These are phyloP conservation scores for Nematocida ausubeli DNA, from an alignment of 371 early-diverging fungal species.

Conservation along the genomic window DNA sequence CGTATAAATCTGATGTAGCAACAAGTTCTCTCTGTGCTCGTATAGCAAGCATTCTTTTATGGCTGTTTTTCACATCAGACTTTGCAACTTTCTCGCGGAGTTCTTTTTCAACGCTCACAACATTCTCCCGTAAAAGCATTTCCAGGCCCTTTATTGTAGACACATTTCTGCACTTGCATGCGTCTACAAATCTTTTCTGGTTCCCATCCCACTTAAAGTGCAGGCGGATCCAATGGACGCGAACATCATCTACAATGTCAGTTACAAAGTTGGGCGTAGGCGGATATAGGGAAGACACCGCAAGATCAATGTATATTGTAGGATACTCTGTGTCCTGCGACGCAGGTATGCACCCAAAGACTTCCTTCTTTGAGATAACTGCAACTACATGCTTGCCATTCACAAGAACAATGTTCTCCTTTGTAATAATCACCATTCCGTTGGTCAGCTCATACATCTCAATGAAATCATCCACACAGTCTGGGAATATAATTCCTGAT, in stretches of 20 bases:
- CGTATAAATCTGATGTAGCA: conserved; percentile 24
- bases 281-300: conserved; percentile 29
- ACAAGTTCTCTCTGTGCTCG: conserved; percentile 16
- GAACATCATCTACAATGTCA: conserved; percentile 8
- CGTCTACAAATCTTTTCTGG: conserved; percentile 6
- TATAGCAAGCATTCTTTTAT: conserved; percentile 42
- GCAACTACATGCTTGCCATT: not conserved
- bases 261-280: conserved; percentile 24
- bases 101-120: not conserved
- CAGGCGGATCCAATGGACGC: conserved; percentile 44
- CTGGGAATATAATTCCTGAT: conserved; percentile 3
- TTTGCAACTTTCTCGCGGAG: not conserved
- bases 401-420: conserved; percentile 16
- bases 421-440: conserved; percentile 32
- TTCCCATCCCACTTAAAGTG: conserved; percentile 43
- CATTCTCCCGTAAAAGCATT: not conserved
- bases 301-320: conserved; percentile 25
- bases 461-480: conserved; percentile 45
- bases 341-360: conserved; percentile 5
- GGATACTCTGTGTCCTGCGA: conserved; percentile 19
- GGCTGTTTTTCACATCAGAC: conserved; percentile 25
- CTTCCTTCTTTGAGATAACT: conserved; percentile 24
- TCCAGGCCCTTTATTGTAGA: conserved; percentile 29
- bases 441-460: conserved; percentile 48
- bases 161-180: conserved; percentile 29